Conservation (phyloP, 495 filamentous ascomycete species). For the Lasiosphaeriaceae sp. region DNA sequence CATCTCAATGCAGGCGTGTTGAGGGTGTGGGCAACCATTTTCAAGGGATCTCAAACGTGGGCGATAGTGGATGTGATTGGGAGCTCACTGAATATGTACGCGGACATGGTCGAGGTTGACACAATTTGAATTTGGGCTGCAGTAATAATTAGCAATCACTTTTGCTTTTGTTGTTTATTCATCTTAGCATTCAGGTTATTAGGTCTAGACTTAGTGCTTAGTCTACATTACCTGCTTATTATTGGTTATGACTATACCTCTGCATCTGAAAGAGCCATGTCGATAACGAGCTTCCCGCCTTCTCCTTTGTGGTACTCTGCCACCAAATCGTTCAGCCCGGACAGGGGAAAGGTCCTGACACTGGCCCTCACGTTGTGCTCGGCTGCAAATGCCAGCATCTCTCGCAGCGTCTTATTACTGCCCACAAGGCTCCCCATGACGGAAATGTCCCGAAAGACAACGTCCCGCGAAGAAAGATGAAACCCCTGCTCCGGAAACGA, state of each 20-base stretch:
- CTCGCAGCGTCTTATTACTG: conserved; percentile 30
- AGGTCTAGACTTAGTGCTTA: no score
- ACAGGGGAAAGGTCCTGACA: conserved; percentile 31
- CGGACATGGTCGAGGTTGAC: conserved; percentile 7
- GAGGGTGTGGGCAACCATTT: conserved; percentile 11
- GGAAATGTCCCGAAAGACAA: conserved; percentile 37
- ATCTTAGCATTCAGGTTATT: no score
- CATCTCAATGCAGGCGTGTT: conserved; percentile 4
- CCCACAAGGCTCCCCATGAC: conserved; percentile 35
- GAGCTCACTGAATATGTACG: conserved; percentile 6
- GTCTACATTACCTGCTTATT: no score
- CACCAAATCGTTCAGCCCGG: conserved; percentile 38
- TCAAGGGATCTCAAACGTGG: conserved; percentile 10
- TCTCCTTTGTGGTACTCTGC: conserved; percentile 37
- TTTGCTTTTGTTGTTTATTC: no score
- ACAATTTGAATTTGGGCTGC: no score
- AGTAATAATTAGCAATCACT: no score
- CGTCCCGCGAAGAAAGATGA: conserved; percentile 31
- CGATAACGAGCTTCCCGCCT: conserved; percentile 40
- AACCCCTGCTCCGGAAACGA: conserved; percentile 37
- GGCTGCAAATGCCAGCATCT: conserved; percentile 34
- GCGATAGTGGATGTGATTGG: conserved; percentile 8
- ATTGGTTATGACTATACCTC: no score
- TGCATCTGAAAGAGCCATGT: conserved; percentile 21
- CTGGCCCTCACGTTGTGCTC: conserved; percentile 27